Evolutionary conservation across 2,329 filamentous ascomycete species (phyloP).

Genomic region (Amauroascus verrucosus): DNA sequence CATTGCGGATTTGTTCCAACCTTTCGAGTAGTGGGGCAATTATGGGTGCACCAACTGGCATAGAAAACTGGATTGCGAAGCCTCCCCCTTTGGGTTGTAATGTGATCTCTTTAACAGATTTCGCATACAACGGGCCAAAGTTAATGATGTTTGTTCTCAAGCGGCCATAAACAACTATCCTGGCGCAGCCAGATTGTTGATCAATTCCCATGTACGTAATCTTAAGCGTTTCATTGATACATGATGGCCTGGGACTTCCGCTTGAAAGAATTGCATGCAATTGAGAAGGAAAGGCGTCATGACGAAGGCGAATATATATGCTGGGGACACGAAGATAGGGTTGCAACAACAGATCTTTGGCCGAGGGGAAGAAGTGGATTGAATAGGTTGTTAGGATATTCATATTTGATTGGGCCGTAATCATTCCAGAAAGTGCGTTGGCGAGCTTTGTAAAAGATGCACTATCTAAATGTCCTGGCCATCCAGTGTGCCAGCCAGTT

Average conservation of each 20-base stretch:
- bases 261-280: neutral
- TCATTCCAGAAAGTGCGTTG: conserved; percentile 20
- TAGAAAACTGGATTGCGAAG: conserved; percentile 32
- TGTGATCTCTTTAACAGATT: conserved; percentile 25
- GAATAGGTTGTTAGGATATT: conserved; percentile 21
- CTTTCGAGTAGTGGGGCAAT: conserved; percentile 29
- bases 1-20: conserved; percentile 32
- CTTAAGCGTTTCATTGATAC: conserved; percentile 29
- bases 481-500: conserved; percentile 22
- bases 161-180: conserved; percentile 30
- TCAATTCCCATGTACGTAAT: conserved; percentile 33
- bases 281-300: neutral
- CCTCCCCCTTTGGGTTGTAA: conserved; percentile 27
- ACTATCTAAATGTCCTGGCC: conserved; percentile 19
- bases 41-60: conserved; percentile 28
- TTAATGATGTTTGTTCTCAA: conserved; percentile 23
- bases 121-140: conserved; percentile 22
- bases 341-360: conserved; percentile 24
- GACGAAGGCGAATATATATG: conserved; percentile 26
- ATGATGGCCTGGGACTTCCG: neutral
- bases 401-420: conserved; percentile 9
- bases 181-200: conserved; percentile 23
- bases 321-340: conserved; percentile 27
- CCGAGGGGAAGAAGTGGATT: conserved; percentile 1
- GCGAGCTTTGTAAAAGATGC: conserved; percentile 29